Base-by-base conservation (phyloP, 176 grass and related monocot genomes). In the Metroxylon sagu region DNA sequence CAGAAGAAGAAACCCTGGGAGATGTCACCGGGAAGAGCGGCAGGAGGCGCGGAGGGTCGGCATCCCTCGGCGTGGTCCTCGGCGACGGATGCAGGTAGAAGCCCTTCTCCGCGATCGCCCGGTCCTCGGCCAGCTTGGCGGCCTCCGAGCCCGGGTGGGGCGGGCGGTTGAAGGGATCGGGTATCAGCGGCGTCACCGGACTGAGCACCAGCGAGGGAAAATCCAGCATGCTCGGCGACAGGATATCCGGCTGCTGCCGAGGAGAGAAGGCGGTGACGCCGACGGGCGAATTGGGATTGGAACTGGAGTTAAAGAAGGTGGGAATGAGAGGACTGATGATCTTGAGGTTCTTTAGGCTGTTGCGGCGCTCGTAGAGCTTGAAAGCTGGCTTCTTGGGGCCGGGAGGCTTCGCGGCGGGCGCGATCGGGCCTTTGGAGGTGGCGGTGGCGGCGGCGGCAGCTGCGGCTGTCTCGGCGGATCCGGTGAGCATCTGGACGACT, bases 401-500 rank as follows among this genome's bases (percentile, higher is more conserved):
- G 50, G 67, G 29, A 56, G 35, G 4, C 78, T 73, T 6, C 71
- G 60, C 0, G 54, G 52, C 72, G 71, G 51, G 0, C 26, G 21
- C 49, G 71, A 50, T 26, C 52, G 77, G 4, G 77, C 56, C 5
- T 49, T 76, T 15, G 74, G 56, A 49, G 7, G 78, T 57, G 12
- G 48, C 0, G 14, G 62, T 5, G 31, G 21, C 8, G 48, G 48
- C 19, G 1, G 72, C 79, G 3, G 87, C 82, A 0, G 87, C 82
- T 0, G 82, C 81, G 0, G 81, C 82, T 16, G 87, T 85, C 62
- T 76, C 79, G 53, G 82, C 71, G 59, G 84, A 76, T 58, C 93
- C 93, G 43, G 93, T 98, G 56, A 98, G 87, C 93, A 98, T 92
- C 82, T 98, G 93, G 69, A 98, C 93, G 48, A 98, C 87, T 71